Base-by-base conservation (phyloP, 306 rosid species). In the Sphenostylis stenocarpa region DNA sequence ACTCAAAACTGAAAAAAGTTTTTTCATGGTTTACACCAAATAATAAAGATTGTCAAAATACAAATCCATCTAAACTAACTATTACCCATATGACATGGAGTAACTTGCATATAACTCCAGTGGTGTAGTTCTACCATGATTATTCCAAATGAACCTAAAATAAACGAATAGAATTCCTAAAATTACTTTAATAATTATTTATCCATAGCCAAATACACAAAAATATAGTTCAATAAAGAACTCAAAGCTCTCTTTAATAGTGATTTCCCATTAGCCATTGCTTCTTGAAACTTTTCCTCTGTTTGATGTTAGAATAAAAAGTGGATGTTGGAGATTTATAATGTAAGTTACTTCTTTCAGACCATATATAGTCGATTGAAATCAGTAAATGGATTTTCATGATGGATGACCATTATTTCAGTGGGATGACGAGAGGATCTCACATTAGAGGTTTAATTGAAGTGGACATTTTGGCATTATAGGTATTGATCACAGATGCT, bases 71-170 rank as follows among this genome's bases (percentile, higher is more conserved):
- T 17, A 31, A 70, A 70, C 23, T 70, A 49, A 70, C 47, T n/a
- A 1, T 49, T 49, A 17, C 63, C 61, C 28, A 47, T 66, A 38
- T 47, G 44, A 16, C 31, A 33, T 5, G 17, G 10, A 44, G 17
- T 69, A 26, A 45, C 74, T 47, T 26, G 60, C 26, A n/a, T 7
- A 31, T 36, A 69, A 69, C 60, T 69, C n/a, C 23, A 23, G 62
- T 23, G 62, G 33, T 24, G 33, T n/a, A 67, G 57, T 69, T 69
- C 44, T 69, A 48, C 29, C 74, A 69, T 9, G 29, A 48, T 47
- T n/a, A 47, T 28, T 16, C 14, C n/a, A 26, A 68, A 68, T 7
- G 26, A 68, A 47, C 43, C 8, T 7, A 47, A 24, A 44, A 45
- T 47, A 68, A 45, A 47, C 41, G 28, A 45, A 68, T 68, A 68